Conservation (phyloP, 257 asterid species). For the Scutellaria barbata region DNA sequence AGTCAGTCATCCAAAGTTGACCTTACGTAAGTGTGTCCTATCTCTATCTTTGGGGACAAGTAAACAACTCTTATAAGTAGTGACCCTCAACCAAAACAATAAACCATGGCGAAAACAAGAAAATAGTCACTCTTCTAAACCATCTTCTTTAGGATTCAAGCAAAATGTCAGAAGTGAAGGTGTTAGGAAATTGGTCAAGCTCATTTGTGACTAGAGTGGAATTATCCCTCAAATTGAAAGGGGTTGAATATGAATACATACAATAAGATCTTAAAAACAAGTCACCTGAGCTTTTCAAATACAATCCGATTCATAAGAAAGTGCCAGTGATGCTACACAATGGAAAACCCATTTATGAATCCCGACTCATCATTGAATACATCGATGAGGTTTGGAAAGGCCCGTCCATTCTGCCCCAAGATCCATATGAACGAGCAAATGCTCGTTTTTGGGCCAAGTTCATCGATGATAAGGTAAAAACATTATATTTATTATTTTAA, state of each 20-base stretch:
- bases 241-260: constrained; percentile 48
- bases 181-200: constrained; percentile 49
- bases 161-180: constrained; percentile 41
- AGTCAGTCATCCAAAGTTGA: too few relatives aligned
- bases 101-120: neutral
- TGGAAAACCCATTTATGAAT: constrained; percentile 52
- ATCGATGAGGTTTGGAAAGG: constrained; percentile 55
- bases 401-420: constrained; percentile 46
- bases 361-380: constrained; percentile 54
- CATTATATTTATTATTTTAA: neutral
- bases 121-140: neutral
- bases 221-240: constrained; percentile 49
- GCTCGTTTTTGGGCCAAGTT: constrained; percentile 63
- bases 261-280: constrained; percentile 46
- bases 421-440: constrained; percentile 47
- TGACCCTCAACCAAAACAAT: too few relatives aligned
- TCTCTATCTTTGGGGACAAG: too few relatives aligned
- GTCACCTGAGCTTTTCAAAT: constrained; percentile 45
- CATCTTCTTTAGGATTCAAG: neutral
- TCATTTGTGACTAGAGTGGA: constrained; percentile 50
- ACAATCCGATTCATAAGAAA: constrained; percentile 52
- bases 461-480: constrained; percentile 52
- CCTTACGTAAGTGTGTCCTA: too few relatives aligned
- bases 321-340: constrained; percentile 55
- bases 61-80: too few relatives aligned